Conservation (phyloP, 2,329 filamentous ascomycete species). For the Alternaria arborescens region DNA sequence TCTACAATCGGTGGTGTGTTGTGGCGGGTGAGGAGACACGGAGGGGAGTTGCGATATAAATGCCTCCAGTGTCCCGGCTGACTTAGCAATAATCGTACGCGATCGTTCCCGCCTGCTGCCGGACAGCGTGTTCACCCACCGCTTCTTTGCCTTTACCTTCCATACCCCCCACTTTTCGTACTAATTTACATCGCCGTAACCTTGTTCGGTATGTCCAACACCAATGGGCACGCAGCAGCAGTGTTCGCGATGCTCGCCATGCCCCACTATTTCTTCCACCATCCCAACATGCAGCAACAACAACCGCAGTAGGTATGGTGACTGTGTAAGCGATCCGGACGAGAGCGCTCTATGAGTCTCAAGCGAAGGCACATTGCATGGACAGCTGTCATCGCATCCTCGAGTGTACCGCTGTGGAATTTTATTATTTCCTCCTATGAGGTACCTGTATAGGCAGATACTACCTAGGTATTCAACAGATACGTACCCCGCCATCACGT, state of each 20-base stretch:
- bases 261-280: constrained; percentile 31
- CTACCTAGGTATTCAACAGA: background rate
- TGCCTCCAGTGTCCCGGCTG: constrained; percentile 24
- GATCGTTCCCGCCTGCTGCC: constrained; percentile 36
- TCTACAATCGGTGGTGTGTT: constrained; percentile 14
- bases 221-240: constrained; percentile 33
- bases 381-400: constrained; percentile 22
- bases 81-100: constrained; percentile 32
- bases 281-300: constrained; percentile 31
- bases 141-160: constrained; percentile 35
- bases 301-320: constrained; percentile 29
- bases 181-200: constrained; percentile 28
- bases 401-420: constrained; percentile 1
- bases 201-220: constrained; percentile 8
- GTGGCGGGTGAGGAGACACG: constrained; percentile 13
- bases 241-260: constrained; percentile 26
- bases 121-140: constrained; percentile 40
- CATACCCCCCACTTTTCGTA: constrained; percentile 34
- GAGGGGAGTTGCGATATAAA: constrained; percentile 30
- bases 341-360: constrained; percentile 13
- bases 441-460: background rate
- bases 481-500: constrained; percentile 11
- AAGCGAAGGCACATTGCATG: constrained; percentile 7
- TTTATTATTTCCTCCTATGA: constrained; percentile 7
- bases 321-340: constrained; percentile 21